Conservation (phyloP, 129 eudicot genomes). For the carrot (Daucus carota) region DNA sequence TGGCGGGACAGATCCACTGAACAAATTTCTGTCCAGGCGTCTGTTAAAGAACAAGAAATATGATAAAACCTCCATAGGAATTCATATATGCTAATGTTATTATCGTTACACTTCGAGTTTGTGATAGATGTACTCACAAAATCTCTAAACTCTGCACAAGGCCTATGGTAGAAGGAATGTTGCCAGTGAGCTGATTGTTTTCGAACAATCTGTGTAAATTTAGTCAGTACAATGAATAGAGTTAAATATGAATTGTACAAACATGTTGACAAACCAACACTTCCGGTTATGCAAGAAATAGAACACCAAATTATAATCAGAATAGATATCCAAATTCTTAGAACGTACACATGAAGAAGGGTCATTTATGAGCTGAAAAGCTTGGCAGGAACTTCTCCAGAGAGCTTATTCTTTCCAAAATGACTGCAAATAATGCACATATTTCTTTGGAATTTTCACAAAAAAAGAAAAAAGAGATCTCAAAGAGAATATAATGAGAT, state of each 20-base stretch:
- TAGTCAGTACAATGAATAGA: not conserved
- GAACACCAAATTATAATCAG: not conserved
- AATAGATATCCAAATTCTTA: not conserved
- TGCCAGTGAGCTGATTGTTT: slow-evolving; percentile 57
- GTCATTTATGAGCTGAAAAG: slow-evolving; percentile 62
- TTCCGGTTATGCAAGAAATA: not conserved
- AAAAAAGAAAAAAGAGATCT: not conserved
- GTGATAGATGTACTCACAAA: slow-evolving; percentile 54
- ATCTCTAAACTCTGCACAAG: slow-evolving; percentile 57
- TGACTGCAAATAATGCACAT: slow-evolving; percentile 47
- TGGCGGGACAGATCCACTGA: slow-evolving; percentile 58
- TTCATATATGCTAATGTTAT: not conserved
- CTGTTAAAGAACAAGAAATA: slow-evolving; percentile 23
- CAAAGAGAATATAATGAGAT: not conserved
- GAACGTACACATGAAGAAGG: slow-evolving; percentile 70
- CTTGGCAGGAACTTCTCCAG: slow-evolving; percentile 69
- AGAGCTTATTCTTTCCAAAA: slow-evolving; percentile 69
- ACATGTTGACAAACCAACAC: not conserved
- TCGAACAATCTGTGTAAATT: slow-evolving; percentile 65
- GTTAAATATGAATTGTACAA: not conserved
- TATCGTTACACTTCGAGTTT: not conserved
- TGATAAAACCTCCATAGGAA: not conserved
- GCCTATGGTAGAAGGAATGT: slow-evolving; percentile 59
- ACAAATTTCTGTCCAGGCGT: slow-evolving; percentile 62
- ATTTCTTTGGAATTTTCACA: not conserved